These are phyloP conservation scores for Pichia exigua DNA, from an alignment of 805 yeast genomes.

Conservation along the genomic window DNA sequence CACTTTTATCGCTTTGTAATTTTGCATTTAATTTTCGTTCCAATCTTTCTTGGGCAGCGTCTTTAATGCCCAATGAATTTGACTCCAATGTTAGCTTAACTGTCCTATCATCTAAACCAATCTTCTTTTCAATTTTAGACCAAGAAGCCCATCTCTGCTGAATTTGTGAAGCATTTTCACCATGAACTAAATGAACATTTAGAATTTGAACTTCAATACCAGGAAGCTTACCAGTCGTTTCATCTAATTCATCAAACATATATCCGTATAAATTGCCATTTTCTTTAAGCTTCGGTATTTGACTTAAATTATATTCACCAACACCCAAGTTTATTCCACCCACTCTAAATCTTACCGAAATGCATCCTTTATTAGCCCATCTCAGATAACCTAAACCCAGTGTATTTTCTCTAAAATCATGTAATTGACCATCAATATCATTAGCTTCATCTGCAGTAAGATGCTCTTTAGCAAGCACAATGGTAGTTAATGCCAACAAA, in stretches of 20 bases:
- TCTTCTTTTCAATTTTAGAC: slow-evolving; percentile 11
- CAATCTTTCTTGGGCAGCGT: slow-evolving; percentile 1
- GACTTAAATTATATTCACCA: background rate
- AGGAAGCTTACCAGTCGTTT: slow-evolving; percentile 17
- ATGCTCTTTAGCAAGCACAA: slow-evolving; percentile 29
- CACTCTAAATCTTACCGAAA: slow-evolving; percentile 34
- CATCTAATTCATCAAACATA: slow-evolving; percentile 4
- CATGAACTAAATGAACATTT: slow-evolving; percentile 50
- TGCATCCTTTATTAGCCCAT: slow-evolving; percentile 61
- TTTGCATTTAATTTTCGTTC: background rate
- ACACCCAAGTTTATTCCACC: slow-evolving; percentile 26
- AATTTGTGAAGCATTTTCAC: slow-evolving; percentile 24
- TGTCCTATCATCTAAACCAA: slow-evolving; percentile 10
- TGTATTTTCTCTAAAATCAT: slow-evolving; percentile 32
- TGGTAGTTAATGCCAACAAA: slow-evolving; percentile 44
- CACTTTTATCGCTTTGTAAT: background rate
- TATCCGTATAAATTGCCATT: background rate
- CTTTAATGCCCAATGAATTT: background rate
- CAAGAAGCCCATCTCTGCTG: slow-evolving; percentile 13
- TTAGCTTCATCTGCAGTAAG: slow-evolving; percentile 12
- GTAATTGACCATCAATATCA: slow-evolving; percentile 30
- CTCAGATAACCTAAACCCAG: slow-evolving; percentile 52
- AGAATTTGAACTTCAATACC: slow-evolving; percentile 32
- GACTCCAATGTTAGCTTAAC: slow-evolving; percentile 5
- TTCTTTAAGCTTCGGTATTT: background rate